Evolutionary conservation across 2,329 filamentous ascomycete species (phyloP), one percentile per base, ranked within the genome.

Genomic region (Colletotrichum cordylinicola): DNA sequence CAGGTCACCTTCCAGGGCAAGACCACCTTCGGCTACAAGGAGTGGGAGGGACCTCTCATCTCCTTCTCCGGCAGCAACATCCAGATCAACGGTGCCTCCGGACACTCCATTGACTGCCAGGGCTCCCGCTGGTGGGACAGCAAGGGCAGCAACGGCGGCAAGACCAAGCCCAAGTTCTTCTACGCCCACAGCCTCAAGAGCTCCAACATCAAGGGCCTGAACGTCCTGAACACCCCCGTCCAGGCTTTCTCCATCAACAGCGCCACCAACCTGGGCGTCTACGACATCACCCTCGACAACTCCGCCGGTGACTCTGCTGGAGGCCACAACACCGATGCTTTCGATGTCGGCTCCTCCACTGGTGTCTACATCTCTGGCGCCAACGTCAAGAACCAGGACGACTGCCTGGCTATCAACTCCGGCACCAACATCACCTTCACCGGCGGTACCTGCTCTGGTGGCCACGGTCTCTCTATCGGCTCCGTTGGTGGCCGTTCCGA

Each of bases 21-120:
- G 16, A 94, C 93, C n/a, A 91, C 90, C 70, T 94, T 93, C 80
- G 92, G 87, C 24, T 94, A 93, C 84, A 86, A 90, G 77, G 90
- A 93, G 79, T 94, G 92, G 93, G 82, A 82, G 2, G 93, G 93
- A 0, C 93, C 93, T 60, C 86, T 94, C 16, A 87, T 94, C 79
- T 88, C 88, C 33, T 86, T 94, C 77, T 89, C 89, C 2, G 93
- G 93, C 55, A 89, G 83, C 43, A 85, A 86, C 77, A 87, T 93
- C 78, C 87, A 86, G 33, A 86, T 93, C 52, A 85, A 85, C 10
- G 90, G 90, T 62, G 88, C 88, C 27, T 78, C 84, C 2, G 92
- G 89, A 24, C 86, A 86, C 76, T 82, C 87, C 21, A 87, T 94
- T 67, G 86, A 94, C 79, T 90, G 90, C 71, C 86, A 90, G 52